Evolutionary conservation across 495 filamentous ascomycete genomes (phyloP), one percentile per base, ranked within the genome.

Genomic region (Massariosphaeria phaeospora): DNA sequence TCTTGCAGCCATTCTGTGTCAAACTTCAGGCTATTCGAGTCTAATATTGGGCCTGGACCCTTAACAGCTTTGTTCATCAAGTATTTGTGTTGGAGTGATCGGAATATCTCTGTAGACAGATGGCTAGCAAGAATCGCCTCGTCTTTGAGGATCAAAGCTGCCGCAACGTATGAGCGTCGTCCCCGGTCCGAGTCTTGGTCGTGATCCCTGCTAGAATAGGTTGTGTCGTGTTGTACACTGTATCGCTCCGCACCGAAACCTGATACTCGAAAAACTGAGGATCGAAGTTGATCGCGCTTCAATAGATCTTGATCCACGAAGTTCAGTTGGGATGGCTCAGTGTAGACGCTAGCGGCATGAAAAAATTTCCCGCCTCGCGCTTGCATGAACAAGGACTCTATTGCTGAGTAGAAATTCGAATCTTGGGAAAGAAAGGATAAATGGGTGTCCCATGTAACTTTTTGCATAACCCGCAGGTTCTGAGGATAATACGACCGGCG

Each of bases 191-290:
- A 39, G 18, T 13, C 17, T 10, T 44, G 0, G 8, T 15, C 46
- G 9, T 31, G 38, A 52, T 59, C 57, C 25, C 64, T 31, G 18
- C 44, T 18, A 8, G 18, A 30, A 39, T 76, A 79, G 0, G 11
- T 8, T 12, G 9, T 4, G 58, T 82, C 78, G 26, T 60, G 15
- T 0, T n/a, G 26, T 0, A 52, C 40, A 0, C 67, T 77, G 55
- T 73, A 63, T 10, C 64, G 41, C 55, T 83, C 81, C 0, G 76
- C 76, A 9, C 80, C 82, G 56, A 78, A 85, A 0, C 70, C 73
- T 12, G 68, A 61, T 1, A 76, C 66, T 13, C 72, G 72, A 59
- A 79, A 79, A 0, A 21, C 29, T 1, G 45, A 50, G 7, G 45
- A 2, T 17, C 54, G 35, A 2, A 57, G 29, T 38, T 50, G n/a